phyloP scores from a whole-genome alignment of 176 grass and related monocot species.

The Oryza brachyantha region DNA sequence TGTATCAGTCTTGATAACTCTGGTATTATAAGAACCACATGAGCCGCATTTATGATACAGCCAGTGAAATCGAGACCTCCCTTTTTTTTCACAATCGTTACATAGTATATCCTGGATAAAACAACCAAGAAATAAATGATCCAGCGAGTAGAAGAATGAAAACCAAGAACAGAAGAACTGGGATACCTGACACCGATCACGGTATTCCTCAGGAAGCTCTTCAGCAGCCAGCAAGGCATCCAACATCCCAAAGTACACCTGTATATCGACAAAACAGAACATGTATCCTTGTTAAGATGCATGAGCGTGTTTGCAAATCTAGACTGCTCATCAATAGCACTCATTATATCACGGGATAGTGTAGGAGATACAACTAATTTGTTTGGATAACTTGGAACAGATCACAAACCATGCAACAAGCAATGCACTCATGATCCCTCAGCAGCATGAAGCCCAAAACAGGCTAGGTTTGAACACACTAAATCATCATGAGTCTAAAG shows the following conservation, averaged over 20 bases:
- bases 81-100: conserved; percentile 90
- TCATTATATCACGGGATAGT: background rate
- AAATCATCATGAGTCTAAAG: background rate
- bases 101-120: conserved; percentile 77
- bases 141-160: background rate
- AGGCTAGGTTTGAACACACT: background rate
- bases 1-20: conserved; percentile 86
- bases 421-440: background rate
- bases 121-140: conserved; percentile 19
- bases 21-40: conserved; percentile 96
- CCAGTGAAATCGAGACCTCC: conserved; percentile 86
- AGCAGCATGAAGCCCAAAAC: background rate
- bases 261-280: conserved; percentile 12
- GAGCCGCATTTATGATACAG: conserved; percentile 88
- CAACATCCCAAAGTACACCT: conserved; percentile 99
- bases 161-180: conserved; percentile 26
- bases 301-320: background rate
- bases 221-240: conserved; percentile 95
- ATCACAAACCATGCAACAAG: background rate
- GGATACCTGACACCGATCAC: conserved; percentile 83
- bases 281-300: background rate
- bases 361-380: background rate
- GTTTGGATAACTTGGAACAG: background rate
- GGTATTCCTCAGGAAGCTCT: conserved; percentile 92
- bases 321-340: background rate